A percentile compares a stretch with the other conserved stretches of the same genome.
Evolutionary conservation across 108 stramenopile species (phyloP).

Genomic region (Fragilariopsis cylindrus): DNA sequence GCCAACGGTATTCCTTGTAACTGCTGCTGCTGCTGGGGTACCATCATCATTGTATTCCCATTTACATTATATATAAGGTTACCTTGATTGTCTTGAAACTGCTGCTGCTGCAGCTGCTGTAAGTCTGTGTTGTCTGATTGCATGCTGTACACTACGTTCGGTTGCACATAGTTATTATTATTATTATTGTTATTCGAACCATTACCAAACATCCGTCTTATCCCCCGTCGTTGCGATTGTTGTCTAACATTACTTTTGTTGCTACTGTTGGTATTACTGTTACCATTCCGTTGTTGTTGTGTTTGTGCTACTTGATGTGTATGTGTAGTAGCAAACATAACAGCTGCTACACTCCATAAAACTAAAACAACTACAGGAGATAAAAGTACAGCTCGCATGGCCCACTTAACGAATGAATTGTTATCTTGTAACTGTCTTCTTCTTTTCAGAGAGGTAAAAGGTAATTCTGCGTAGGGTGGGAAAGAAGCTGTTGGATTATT

Average conservation of each 20-base stretch:
- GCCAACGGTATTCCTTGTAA: background rate
- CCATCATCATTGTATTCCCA: conserved; percentile 18
- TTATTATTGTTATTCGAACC: too few species aligned
- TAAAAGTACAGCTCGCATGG: conserved; percentile 36
- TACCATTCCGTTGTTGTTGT: conserved; percentile 8
- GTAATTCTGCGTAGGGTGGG: conserved; percentile 33
- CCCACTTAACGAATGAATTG: conserved; percentile 30
- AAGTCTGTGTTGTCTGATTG: too few species aligned
- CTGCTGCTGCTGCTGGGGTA: conserved; percentile 7
- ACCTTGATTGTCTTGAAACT: background rate
- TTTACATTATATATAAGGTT: conserved; percentile 9
- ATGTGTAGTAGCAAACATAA: conserved; percentile 16
- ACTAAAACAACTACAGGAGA: conserved; percentile 42
- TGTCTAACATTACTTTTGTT: conserved; percentile 9
- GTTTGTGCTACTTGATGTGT: conserved; percentile 8
- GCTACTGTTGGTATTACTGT: conserved; percentile 5
- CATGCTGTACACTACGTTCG: too few species aligned
- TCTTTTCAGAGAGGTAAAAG: conserved; percentile 30
- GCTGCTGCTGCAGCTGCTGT: conserved; percentile 23
- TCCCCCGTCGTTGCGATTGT: conserved; percentile 1
- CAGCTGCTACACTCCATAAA: conserved; percentile 37
- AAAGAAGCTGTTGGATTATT: conserved; percentile 14
- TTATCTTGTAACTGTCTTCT: conserved; percentile 14
- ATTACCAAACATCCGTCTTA: conserved; percentile 10
- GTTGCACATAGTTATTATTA: too few species aligned